These are phyloP conservation scores for Jamesozyma gamospora DNA, from an alignment of 805 yeast genomes.

Conservation along the genomic window DNA sequence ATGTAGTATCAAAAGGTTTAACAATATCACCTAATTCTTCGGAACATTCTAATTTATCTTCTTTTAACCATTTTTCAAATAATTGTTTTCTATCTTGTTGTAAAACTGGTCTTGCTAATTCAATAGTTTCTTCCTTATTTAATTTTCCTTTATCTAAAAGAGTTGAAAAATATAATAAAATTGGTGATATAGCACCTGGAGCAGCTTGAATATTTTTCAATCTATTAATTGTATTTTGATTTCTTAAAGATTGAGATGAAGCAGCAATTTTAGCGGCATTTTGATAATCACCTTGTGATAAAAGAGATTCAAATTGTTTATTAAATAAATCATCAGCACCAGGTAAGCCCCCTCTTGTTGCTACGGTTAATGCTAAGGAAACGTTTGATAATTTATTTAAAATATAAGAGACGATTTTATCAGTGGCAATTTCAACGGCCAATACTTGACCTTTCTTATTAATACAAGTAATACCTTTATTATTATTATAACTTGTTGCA, in stretches of 20 bases:
- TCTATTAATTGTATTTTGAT: conserved; percentile 87
- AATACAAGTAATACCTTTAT: conserved; percentile 82
- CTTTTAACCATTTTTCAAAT: conserved; percentile 93
- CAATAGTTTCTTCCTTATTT: conserved; percentile 87
- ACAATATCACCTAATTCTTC: conserved; percentile 97
- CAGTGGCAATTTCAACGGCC: conserved; percentile 79
- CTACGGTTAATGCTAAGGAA: conserved; percentile 73
- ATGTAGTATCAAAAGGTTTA: conserved; percentile 72
- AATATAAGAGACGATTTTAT: conserved; percentile 81
- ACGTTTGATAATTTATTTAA: conserved; percentile 80
- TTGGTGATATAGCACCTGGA: conserved; percentile 92
- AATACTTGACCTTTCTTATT: conserved; percentile 93
- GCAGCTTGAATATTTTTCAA: conserved; percentile 83
- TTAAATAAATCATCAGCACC: conserved; percentile 91
- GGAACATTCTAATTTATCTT: conserved; percentile 87
- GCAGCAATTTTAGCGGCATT: conserved; percentile 97
- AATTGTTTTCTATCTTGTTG: conserved; percentile 91
- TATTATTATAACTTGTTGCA: conserved; percentile 60
- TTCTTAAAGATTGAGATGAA: conserved; percentile 83
- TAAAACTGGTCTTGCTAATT: conserved; percentile 88
- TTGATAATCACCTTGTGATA: conserved; percentile 76
- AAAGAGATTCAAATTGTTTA: conserved; percentile 82
- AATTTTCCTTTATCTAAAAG: conserved; percentile 85
- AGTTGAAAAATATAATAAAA: conserved; percentile 84
- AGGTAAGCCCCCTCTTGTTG: conserved; percentile 91